phyloP scores from a whole-genome alignment of 495 filamentous ascomycete genomes.

The Aspergillus olivimuriae region DNA sequence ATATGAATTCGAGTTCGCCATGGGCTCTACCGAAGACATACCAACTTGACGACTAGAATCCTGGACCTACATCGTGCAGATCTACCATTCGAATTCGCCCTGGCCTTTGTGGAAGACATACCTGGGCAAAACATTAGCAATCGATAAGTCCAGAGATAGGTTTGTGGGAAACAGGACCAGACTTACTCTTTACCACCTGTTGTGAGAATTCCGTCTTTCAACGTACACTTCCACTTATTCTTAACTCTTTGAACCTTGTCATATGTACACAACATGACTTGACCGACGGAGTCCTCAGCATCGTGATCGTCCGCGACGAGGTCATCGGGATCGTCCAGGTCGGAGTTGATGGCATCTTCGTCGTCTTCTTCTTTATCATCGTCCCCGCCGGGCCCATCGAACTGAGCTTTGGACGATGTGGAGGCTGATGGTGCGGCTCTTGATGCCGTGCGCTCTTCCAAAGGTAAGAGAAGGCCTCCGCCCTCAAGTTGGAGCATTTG shows the following conservation, averaged over 20 bases:
- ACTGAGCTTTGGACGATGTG: slow-evolving; percentile 36
- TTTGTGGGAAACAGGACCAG: not conserved
- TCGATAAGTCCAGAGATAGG: not conserved
- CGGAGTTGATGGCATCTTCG: slow-evolving; percentile 97
- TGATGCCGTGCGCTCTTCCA: slow-evolving; percentile 28
- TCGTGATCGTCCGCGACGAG: slow-evolving; percentile 66
- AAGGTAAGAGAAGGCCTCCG: slow-evolving; percentile 74
- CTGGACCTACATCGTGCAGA: too few species aligned
- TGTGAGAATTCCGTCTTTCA: slow-evolving; percentile 94
- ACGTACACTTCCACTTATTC: slow-evolving; percentile 99
- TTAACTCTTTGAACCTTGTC: slow-evolving; percentile 99
- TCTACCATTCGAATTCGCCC: slow-evolving; percentile 96
- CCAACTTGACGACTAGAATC: too few species aligned
- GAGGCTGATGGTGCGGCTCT: slow-evolving; percentile 1
- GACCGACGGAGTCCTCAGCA: slow-evolving; percentile 71
- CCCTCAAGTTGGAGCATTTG: slow-evolving; percentile 65
- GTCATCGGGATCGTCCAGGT: slow-evolving; percentile 93
- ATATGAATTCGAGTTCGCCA: too few species aligned
- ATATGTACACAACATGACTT: slow-evolving; percentile 97
- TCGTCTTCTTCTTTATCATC: slow-evolving; percentile 63
- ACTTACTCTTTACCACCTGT: slow-evolving; percentile 80
- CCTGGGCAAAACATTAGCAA: slow-evolving; percentile 25
- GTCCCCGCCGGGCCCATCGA: slow-evolving; percentile 57
- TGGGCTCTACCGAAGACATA: too few species aligned
- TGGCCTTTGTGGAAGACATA: slow-evolving; percentile 97